phyloP scores from a whole-genome alignment of 306 rosid species.

The Alnus glutinosa region DNA sequence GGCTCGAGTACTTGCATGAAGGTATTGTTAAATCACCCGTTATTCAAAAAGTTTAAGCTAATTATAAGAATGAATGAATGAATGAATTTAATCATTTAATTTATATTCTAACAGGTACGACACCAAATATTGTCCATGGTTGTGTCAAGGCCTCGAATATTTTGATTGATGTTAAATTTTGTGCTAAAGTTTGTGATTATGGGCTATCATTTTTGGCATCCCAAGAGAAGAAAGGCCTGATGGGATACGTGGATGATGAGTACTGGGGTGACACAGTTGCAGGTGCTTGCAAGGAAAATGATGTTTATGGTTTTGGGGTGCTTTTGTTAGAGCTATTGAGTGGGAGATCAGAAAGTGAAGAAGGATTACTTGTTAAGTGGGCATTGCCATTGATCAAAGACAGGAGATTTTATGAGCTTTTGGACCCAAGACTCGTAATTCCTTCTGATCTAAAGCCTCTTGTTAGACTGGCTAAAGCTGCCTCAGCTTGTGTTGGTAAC shows the following conservation, averaged over 20 bases:
- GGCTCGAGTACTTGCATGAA: constrained; percentile 76
- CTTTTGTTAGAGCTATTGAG: constrained; percentile 76
- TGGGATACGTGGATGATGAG: constrained; percentile 71
- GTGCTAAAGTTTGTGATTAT: constrained; percentile 61
- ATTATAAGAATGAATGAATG: too few species aligned
- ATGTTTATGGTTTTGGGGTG: constrained; percentile 84
- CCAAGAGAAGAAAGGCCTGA: constrained; percentile 47
- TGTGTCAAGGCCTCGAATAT: constrained; percentile 75
- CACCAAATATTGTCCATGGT: constrained; percentile 78
- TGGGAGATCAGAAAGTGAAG: constrained; percentile 65
- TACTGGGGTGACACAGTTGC: neutral
- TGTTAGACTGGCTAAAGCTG: constrained; percentile 78
- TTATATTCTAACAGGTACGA: constrained; percentile 5
- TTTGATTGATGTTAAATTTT: constrained; percentile 54
- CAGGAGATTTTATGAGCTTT: constrained; percentile 49
- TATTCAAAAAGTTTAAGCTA: too few species aligned
- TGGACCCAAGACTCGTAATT: constrained; percentile 60
- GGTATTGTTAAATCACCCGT: constrained; percentile 8
- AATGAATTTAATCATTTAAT: too few species aligned
- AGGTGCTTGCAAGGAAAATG: constrained; percentile 69
- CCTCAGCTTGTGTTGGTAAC: constrained; percentile 80
- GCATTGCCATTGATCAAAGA: constrained; percentile 80
- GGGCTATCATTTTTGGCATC: constrained; percentile 67
- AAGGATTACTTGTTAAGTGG: constrained; percentile 68
- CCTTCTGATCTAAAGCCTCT: constrained; percentile 50